Conservation (phyloP, 495 filamentous ascomycete genomes). For the Penicillium crystallinum region DNA sequence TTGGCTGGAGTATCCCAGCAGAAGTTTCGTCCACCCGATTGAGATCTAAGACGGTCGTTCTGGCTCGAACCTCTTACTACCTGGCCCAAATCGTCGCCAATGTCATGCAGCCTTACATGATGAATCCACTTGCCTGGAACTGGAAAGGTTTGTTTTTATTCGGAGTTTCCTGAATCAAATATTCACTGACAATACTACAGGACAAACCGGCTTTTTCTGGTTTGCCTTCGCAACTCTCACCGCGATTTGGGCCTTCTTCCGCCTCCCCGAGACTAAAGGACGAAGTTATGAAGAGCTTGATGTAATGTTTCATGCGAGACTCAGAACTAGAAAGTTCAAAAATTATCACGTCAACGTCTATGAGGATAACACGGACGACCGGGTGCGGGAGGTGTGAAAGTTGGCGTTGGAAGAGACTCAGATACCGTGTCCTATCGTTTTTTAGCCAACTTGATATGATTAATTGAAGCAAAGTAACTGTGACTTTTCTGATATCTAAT, state of each 20-base stretch:
- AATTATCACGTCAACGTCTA: conserved; percentile 17
- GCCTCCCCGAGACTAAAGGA: conserved; percentile 40
- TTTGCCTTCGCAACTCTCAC: conserved; percentile 17
- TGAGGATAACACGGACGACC: not conserved
- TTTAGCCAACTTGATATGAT: too few species aligned
- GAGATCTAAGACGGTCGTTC: conserved; percentile 30
- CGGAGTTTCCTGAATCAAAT: not conserved
- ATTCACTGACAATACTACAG: not conserved
- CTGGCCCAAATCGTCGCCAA: conserved; percentile 25
- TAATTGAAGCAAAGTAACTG: too few species aligned
- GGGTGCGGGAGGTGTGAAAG: not conserved
- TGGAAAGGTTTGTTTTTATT: conserved; percentile 13
- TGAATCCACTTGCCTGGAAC: conserved; percentile 37
- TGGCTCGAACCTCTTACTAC: conserved; percentile 33
- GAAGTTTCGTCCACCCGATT: conserved; percentile 38
- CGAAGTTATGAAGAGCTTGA: conserved; percentile 54
- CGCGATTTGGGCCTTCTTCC: conserved; percentile 34
- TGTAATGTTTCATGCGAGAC: conserved; percentile 49
- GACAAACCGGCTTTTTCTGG: conserved; percentile 40
- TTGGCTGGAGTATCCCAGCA: conserved; percentile 30
- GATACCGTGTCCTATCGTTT: too few species aligned
- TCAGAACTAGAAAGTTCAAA: conserved; percentile 44
- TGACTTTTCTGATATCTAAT: too few species aligned
- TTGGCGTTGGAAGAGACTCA: not conserved
- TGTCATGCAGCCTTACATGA: conserved; percentile 30